These are phyloP conservation scores for Choricystis sp. DNA, from an alignment of 139 green algal species.

Conservation along the genomic window DNA sequence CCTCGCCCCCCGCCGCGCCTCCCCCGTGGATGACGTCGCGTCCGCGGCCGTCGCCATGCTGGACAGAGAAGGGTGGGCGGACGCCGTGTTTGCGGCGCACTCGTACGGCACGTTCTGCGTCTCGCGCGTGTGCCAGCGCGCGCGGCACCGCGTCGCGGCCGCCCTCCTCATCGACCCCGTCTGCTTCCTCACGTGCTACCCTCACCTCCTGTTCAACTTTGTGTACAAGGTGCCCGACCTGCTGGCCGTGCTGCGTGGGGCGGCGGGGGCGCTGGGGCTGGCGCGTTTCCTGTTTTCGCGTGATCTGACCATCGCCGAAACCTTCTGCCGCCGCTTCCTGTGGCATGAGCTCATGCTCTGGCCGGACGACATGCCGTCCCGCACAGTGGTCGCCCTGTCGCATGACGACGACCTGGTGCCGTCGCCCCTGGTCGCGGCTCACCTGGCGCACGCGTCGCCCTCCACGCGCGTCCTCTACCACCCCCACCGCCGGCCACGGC, in stretches of 20 bases:
- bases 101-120: slow-evolving; percentile 30
- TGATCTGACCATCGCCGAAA: slow-evolving; percentile 29
- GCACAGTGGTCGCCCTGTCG: slow-evolving; percentile 16
- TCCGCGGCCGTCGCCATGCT: slow-evolving; percentile 6
- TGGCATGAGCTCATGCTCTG: slow-evolving; percentile 34
- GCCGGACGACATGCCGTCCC: slow-evolving; percentile 28
- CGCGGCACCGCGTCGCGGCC: background rate
- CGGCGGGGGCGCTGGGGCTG: background rate
- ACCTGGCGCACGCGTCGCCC: slow-evolving; percentile 11
- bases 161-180: slow-evolving; percentile 24
- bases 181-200: slow-evolving; percentile 30
- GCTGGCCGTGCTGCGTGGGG: background rate
- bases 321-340: slow-evolving; percentile 35
- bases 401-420: slow-evolving; percentile 31
- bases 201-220: slow-evolving; percentile 33
- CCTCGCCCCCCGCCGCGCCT: slow-evolving; percentile 18
- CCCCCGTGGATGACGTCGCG: slow-evolving; percentile 7
- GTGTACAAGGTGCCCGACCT: slow-evolving; percentile 16
- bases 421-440: slow-evolving; percentile 11
- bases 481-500: slow-evolving; percentile 22
- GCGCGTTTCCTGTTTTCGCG: slow-evolving; percentile 20
- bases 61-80: slow-evolving; percentile 4
- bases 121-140: slow-evolving; percentile 22
- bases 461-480: slow-evolving; percentile 20
- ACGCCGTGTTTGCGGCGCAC: slow-evolving; percentile 24